Conservation (phyloP, 345 rosid species). For the Salix viminalis region DNA sequence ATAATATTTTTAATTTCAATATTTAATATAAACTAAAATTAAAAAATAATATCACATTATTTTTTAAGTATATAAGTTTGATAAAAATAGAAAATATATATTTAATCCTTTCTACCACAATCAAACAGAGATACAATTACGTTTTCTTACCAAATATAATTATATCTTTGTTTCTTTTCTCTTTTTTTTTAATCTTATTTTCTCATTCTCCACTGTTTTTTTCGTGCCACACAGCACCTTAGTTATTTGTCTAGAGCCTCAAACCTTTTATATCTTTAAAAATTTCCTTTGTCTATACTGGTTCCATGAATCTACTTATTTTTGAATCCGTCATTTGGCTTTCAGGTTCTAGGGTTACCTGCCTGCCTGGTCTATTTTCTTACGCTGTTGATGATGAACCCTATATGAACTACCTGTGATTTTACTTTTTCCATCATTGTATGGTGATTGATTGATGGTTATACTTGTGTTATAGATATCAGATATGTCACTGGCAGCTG, state of each 20-base stretch:
- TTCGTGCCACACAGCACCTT: no score
- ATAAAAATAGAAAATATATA: no score
- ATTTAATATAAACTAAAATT: no score
- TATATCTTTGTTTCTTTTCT: no score
- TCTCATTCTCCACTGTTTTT: no score
- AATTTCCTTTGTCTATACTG: not conserved
- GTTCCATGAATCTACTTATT: not conserved
- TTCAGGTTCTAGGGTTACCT: not conserved
- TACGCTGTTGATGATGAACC: not conserved
- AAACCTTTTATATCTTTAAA: not conserved
- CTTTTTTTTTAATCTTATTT: no score
- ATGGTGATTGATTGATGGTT: not conserved
- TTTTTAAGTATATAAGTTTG: no score
- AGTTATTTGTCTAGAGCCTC: not conserved
- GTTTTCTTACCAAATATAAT: no score
- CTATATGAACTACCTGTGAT: not conserved
- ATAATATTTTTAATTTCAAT: no score
- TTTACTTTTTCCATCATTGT: not conserved
- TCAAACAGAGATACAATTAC: no score
- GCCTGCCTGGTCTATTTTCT: not conserved
- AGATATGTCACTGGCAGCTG: not conserved
- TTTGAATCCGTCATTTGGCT: not conserved
- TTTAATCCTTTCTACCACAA: no score
- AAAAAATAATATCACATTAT: no score
- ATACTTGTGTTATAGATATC: not conserved